Evolutionary conservation across 2,329 filamentous ascomycete genomes (phyloP).

Genomic region (Gnomoniopsis smithogilvyi): DNA sequence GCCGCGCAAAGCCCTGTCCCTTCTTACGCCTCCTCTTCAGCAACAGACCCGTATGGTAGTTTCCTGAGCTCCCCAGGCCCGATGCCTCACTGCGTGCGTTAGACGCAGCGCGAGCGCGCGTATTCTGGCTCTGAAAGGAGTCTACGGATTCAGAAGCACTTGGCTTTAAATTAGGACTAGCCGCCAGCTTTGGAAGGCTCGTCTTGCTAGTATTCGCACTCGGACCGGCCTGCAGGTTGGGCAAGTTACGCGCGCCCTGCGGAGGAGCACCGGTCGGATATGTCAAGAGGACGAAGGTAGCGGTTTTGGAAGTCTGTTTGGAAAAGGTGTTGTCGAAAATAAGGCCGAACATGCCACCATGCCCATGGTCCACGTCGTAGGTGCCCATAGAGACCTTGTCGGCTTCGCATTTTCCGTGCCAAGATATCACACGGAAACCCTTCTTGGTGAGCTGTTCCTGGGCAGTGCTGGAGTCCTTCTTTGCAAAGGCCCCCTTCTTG

Average conservation of each 20-base stretch:
- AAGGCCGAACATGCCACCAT: constrained; percentile 91
- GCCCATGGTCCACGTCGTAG: constrained; percentile 69
- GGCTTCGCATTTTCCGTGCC: constrained; percentile 93
- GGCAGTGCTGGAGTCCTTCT: constrained; percentile 58
- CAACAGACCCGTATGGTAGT: constrained; percentile 79
- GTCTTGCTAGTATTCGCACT: constrained; percentile 42
- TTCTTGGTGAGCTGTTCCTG: constrained; percentile 63
- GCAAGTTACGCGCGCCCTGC: constrained; percentile 69
- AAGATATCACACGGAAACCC: constrained; percentile 69
- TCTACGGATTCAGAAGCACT: constrained; percentile 55
- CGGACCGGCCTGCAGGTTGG: constrained; percentile 46
- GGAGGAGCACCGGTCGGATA: constrained; percentile 82
- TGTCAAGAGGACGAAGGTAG: constrained; percentile 90
- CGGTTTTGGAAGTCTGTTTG: constrained; percentile 90
- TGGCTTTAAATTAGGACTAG: constrained; percentile 41
- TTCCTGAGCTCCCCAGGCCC: constrained; percentile 34
- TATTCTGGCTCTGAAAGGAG: constrained; percentile 54
- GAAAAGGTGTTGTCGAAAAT: constrained; percentile 99
- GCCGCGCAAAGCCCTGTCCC: constrained; percentile 86
- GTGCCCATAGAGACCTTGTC: constrained; percentile 92
- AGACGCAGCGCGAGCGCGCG: constrained; percentile 41
- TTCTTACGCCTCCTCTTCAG: constrained; percentile 90
- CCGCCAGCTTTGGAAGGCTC: constrained; percentile 44
- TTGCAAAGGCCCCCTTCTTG: constrained; percentile 46
- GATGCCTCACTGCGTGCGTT: constrained; percentile 50